Conservation (phyloP, 2,329 filamentous ascomycete species). For the Ascochyta clinopodiicola region DNA sequence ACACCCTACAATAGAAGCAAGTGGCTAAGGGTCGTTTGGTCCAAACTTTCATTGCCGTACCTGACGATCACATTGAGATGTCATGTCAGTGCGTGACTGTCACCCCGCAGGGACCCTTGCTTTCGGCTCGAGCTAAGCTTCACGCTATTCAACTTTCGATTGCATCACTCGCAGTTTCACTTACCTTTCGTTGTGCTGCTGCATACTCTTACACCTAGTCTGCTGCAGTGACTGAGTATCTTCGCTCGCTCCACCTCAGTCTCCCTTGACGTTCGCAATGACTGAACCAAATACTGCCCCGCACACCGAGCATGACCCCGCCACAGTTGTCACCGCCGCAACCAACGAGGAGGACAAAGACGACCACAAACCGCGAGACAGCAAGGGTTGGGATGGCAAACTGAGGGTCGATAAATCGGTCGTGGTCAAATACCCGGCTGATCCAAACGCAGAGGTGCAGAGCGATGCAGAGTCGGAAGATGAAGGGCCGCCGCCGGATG, state of each 20-base stretch:
- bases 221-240: neutral
- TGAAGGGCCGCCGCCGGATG: constrained; percentile 48
- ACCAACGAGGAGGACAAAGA: constrained; percentile 30
- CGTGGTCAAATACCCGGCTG: constrained; percentile 28
- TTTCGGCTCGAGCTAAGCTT: constrained; percentile 26
- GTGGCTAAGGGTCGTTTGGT: neutral
- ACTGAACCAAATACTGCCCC: constrained; percentile 35
- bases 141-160: constrained; percentile 22
- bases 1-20: neutral
- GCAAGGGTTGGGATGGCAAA: constrained; percentile 81
- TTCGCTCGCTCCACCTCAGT: neutral
- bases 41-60: neutral
- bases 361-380: constrained; percentile 45
- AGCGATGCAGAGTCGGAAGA: constrained; percentile 84
- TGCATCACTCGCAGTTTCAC: constrained; percentile 11
- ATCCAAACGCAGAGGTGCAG: constrained; percentile 68
- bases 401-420: constrained; percentile 72
- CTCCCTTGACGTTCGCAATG: constrained; percentile 22
- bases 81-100: constrained; percentile 24
- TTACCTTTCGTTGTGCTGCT: neutral
- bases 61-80: constrained; percentile 21
- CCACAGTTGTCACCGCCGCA: constrained; percentile 23
- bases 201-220: neutral
- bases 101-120: constrained; percentile 20
- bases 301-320: constrained; percentile 37